Evolutionary conservation across 1,139 yeast genomes (phyloP).

Genomic region (Blastobotrys illinoisensis): DNA sequence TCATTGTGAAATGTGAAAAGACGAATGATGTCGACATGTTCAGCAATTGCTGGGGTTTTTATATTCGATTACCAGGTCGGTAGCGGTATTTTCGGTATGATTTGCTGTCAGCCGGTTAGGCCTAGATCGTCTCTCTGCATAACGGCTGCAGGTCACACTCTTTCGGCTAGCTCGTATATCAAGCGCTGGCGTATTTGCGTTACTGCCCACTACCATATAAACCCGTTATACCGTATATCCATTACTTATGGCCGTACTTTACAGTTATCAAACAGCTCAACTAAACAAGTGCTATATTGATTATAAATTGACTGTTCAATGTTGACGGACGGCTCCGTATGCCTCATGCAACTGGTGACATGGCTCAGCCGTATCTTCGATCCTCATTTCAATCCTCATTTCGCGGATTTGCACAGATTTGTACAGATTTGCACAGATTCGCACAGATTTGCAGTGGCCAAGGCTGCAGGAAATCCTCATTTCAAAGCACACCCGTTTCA

Average conservation of each 20-base stretch:
- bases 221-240: too few relatives aligned
- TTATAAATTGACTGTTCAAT: too few relatives aligned
- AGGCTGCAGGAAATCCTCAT: neutral
- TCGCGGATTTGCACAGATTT: neutral
- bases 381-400: neutral
- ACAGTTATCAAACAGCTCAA: too few relatives aligned
- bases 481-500: neutral
- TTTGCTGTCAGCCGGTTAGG: neutral
- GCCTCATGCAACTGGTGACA: neutral
- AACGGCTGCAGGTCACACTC: neutral
- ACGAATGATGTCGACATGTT: too few relatives aligned
- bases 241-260: too few relatives aligned
- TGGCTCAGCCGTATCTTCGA: neutral
- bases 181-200: too few relatives aligned
- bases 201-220: too few relatives aligned
- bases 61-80: neutral
- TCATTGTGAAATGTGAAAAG: neutral
- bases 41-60: neutral
- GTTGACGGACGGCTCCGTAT: neutral
- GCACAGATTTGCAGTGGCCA: neutral
- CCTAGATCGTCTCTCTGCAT: neutral
- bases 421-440: too few relatives aligned
- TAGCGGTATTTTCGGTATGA: neutral
- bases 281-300: too few relatives aligned
- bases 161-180: too few relatives aligned